Evolutionary conservation across 1,284 basidiomycete species (phyloP).

Genomic region (Ceratorhiza oryzae-sativae): DNA sequence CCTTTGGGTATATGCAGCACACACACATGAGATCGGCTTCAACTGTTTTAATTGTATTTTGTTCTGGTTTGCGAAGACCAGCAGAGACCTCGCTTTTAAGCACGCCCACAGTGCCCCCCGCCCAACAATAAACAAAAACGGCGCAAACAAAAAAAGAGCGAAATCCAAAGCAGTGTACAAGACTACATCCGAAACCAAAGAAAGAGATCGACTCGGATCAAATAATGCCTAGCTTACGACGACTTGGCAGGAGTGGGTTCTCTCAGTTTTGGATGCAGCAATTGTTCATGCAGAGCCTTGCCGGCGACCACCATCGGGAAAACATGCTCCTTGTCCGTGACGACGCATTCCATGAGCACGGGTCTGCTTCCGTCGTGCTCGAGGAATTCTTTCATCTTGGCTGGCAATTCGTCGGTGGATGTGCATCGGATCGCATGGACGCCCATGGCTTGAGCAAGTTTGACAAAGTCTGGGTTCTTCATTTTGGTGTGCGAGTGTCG

Average conservation of each 20-base stretch:
- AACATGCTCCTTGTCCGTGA: conserved; percentile 89
- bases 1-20: not conserved
- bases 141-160: conserved; percentile 1
- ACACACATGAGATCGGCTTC: not conserved
- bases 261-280: conserved; percentile 62
- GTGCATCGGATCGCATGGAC: conserved; percentile 87
- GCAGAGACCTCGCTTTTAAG: not conserved
- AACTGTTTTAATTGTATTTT: not conserved
- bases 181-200: not conserved
- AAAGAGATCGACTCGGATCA: not conserved
- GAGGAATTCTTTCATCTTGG: conserved; percentile 98
- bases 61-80: not conserved
- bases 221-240: not conserved
- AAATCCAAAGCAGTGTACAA: not conserved
- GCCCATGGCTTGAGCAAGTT: conserved; percentile 88
- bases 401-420: conserved; percentile 77
- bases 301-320: conserved; percentile 95
- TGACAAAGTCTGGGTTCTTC: conserved; percentile 94
- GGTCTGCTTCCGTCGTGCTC: conserved; percentile 90
- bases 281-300: conserved; percentile 89
- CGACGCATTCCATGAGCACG: conserved; percentile 88
- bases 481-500: conserved; percentile 95
- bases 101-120: not conserved
- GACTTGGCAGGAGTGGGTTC: conserved; percentile 23
- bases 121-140: not conserved